Percentiles rank a stretch among this genome's conserved stretches.
Evolutionary conservation across 495 filamentous ascomycete species (phyloP).

Genomic region (Parathielavia appendiculata): DNA sequence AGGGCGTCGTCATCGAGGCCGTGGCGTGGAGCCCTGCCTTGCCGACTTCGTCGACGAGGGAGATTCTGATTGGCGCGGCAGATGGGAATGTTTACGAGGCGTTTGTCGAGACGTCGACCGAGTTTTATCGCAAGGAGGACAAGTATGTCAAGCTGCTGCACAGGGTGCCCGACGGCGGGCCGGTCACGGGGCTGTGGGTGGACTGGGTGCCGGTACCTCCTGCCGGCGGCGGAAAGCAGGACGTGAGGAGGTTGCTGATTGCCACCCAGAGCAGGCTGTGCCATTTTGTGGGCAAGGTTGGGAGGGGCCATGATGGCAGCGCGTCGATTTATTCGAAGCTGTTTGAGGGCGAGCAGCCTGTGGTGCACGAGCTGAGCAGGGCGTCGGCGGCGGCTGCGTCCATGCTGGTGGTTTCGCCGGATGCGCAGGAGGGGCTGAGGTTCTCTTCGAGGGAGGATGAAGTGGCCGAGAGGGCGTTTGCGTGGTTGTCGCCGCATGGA

Average conservation of each 20-base stretch:
- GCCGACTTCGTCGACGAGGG: conserved; percentile 89
- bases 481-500: conserved; percentile 84
- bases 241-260: conserved; percentile 69
- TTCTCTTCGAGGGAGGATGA: conserved; percentile 34
- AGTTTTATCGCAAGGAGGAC: conserved; percentile 93
- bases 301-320: conserved; percentile 72
- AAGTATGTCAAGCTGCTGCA: conserved; percentile 80
- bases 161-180: conserved; percentile 63
- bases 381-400: conserved; percentile 55
- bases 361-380: conserved; percentile 60
- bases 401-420: conserved; percentile 68
- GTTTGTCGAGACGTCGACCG: conserved; percentile 88
- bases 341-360: conserved; percentile 79
- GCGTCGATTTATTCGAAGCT: conserved; percentile 77
- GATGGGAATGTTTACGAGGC: conserved; percentile 94
- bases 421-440: conserved; percentile 48
- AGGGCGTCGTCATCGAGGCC: conserved; percentile 79
- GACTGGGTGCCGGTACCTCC: conserved; percentile 53
- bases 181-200: conserved; percentile 75
- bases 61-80: conserved; percentile 86
- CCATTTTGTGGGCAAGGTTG: conserved; percentile 73
- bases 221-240: conserved; percentile 43
- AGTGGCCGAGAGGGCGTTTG: conserved; percentile 65
- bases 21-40: conserved; percentile 95
- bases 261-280: conserved; percentile 68